Conservation (phyloP, 106 monocot species). For the Dendrobium nobile region DNA sequence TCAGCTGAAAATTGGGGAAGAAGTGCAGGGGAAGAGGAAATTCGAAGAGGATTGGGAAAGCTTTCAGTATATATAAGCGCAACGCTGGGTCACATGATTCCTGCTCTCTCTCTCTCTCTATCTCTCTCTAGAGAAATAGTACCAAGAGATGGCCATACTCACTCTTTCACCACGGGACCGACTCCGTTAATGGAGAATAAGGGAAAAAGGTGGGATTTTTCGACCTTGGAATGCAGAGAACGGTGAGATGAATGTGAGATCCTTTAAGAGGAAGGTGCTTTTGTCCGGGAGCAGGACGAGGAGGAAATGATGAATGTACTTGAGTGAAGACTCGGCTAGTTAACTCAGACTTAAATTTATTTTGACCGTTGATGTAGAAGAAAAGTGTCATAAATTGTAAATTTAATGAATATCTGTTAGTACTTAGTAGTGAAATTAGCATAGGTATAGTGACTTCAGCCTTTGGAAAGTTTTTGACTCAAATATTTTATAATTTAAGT, state of each 20-base stretch:
- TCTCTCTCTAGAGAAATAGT: not conserved
- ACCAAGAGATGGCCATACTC: not conserved
- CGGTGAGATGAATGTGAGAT: not conserved
- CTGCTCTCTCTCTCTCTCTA: not conserved
- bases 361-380: too few species aligned
- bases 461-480: too few species aligned
- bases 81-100: constrained; percentile 3
- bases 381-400: too few species aligned
- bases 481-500: too few species aligned
- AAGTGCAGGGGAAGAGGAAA: not conserved
- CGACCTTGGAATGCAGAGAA: not conserved
- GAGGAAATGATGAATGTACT: not conserved
- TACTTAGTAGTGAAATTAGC: too few species aligned
- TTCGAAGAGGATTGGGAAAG: not conserved
- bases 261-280: not conserved
- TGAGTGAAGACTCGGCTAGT: too few species aligned
- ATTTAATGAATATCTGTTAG: too few species aligned
- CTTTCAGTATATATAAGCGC: not conserved
- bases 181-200: not conserved
- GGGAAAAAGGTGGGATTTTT: not conserved
- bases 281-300: not conserved
- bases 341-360: too few species aligned
- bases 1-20: not conserved
- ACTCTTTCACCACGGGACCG: not conserved
- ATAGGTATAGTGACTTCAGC: too few species aligned